Evolutionary conservation across 1,284 basidiomycete species (phyloP), one percentile per base, ranked within the genome.

Genomic region (Ceratobasidium papillatum): DNA sequence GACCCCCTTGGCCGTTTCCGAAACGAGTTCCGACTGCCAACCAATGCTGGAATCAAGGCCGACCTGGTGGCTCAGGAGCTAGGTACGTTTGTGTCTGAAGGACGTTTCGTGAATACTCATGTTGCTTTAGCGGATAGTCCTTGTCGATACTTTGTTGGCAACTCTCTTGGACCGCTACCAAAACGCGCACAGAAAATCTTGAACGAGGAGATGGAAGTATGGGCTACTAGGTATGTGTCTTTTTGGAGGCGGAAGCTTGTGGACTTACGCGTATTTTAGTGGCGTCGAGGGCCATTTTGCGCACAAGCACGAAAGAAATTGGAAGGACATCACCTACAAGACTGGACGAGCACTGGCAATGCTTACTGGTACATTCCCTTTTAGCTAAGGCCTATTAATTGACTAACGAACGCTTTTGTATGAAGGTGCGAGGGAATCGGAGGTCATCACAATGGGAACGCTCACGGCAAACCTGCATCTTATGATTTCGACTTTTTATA

Each of bases 391-490:
- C 19, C 22, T 38, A 25, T 43, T 32, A 12, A 32, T 22, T 22
- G n/a, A 12, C 73, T 75, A 43, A 58, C 71, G 65, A 22, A 22
- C 4, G 3, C 52, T 5, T 36, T 77, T 74, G 76, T 11, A 12
- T 47, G 7, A 78, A 95, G 94, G 96, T 77, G 95, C 96, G 69
- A 89, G 90, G 76, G 89, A 91, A 81, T 86, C 87, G 76, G 97
- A 99, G 86, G 94, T 99, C 51, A 94, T 94, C 19, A 95, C 94
- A 83, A 97, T 97, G 90, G 91, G 93, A 79, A 95, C 95, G 27
- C 85, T 99, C 80, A 99, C 98, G 32, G 90, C 91, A 79, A 99
- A 99, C 85, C 86, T 99, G 75, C 96, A 99, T 84, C 89, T 95
- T 73, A 91, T 99, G 86, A 92, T 99, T 86, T 90, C 91, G 79